phyloP scores from a whole-genome alignment of 345 rosid genomes.

The Eutrema yunnanense region DNA sequence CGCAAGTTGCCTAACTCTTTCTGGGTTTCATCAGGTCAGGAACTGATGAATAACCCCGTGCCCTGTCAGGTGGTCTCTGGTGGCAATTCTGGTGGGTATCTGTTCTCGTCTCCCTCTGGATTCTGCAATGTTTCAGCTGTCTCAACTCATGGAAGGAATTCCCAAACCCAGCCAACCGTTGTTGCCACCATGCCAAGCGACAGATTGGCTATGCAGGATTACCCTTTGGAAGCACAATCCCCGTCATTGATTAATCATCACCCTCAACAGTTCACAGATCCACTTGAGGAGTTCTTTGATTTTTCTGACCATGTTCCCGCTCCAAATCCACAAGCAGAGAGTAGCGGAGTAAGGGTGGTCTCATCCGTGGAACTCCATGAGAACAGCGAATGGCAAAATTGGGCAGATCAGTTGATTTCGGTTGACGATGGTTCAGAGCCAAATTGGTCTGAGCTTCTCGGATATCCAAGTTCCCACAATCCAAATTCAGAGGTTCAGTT shows the following conservation, averaged over 20 bases:
- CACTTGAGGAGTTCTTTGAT: conserved; percentile 47
- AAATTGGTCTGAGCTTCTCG: conserved; percentile 70
- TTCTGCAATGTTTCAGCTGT: conserved; percentile 27
- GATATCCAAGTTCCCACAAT: conserved; percentile 35
- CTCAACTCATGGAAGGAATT: conserved; percentile 20
- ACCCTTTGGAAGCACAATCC: conserved; percentile 34
- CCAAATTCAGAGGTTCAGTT: conserved; percentile 46
- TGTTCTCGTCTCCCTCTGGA: conserved; percentile 25
- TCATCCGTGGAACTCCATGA: conserved; percentile 36
- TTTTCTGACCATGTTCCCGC: conserved; percentile 39
- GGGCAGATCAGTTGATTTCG: conserved; percentile 67
- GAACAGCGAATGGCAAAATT: conserved; percentile 54
- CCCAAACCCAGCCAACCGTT: conserved; percentile 7
- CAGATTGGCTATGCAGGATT: conserved; percentile 18
- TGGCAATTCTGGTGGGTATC: conserved; percentile 17
- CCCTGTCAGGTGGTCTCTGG: conserved; percentile 34
- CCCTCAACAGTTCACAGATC: conserved; percentile 44
- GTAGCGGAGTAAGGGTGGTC: conserved; percentile 28
- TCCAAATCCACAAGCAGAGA: conserved; percentile 37
- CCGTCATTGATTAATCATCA: conserved; percentile 29
- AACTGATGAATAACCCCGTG: conserved; percentile 35
- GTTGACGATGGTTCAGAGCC: conserved; percentile 52
- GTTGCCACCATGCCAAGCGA: conserved; percentile 13
- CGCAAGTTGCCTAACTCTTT: conserved; percentile 37
- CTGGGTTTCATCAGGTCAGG: conserved; percentile 43